Conservation (phyloP, 2,329 filamentous ascomycete species). For the Dothistroma septosporum region DNA sequence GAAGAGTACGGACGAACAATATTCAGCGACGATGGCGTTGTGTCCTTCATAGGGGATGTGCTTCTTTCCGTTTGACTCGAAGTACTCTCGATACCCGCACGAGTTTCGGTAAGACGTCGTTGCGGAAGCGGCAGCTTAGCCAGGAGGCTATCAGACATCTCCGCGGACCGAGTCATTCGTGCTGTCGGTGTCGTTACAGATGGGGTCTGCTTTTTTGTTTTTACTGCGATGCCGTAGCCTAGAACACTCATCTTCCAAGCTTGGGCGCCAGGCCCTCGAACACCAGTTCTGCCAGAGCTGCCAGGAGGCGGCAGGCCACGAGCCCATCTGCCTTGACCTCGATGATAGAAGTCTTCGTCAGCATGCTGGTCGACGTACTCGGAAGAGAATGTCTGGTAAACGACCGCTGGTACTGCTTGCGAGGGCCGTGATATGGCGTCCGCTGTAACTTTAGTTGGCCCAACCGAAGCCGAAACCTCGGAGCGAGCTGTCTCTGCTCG, state of each 20-base stretch:
- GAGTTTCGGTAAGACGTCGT: background rate
- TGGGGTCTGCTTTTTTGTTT: background rate
- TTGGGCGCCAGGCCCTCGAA: slow-evolving; percentile 27
- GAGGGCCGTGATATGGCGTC: background rate
- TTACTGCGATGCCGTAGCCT: background rate
- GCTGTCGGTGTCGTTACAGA: background rate
- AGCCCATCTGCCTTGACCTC: slow-evolving; percentile 26
- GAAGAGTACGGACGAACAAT: background rate
- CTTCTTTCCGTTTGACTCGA: background rate
- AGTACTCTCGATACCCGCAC: background rate
- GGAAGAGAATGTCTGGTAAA: background rate
- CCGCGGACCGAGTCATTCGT: background rate
- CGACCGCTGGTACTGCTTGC: background rate
- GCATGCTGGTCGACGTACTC: slow-evolving; percentile 23
- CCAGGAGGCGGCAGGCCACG: slow-evolving; percentile 27
- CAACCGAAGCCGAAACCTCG: background rate
- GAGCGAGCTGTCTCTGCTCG: background rate
- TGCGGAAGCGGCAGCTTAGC: background rate
- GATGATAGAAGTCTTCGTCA: slow-evolving; percentile 26
- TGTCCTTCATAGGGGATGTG: background rate
- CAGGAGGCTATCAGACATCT: background rate
- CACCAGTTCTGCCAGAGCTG: slow-evolving; percentile 27
- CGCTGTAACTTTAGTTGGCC: background rate
- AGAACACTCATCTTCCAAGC: slow-evolving; percentile 3
- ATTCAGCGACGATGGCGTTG: background rate